Conservation (phyloP, 2,329 filamentous ascomycete genomes). For the Aspergillus sp. region DNA sequence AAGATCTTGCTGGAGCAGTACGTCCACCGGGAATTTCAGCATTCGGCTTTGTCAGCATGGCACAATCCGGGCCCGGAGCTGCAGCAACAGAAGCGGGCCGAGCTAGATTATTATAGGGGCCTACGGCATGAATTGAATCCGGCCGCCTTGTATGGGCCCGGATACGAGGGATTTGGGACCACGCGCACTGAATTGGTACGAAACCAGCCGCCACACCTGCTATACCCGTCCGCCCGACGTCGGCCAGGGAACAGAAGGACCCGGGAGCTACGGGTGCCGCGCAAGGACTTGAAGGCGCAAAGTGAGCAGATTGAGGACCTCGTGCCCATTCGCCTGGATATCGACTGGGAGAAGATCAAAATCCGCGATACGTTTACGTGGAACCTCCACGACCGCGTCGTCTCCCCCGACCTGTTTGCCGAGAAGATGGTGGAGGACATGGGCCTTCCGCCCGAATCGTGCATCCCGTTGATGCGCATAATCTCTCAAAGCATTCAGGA, state of each 20-base stretch:
- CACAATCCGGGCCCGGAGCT: constrained; percentile 48
- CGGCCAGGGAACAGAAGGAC: constrained; percentile 69
- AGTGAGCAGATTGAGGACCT: constrained; percentile 86
- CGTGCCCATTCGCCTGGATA: constrained; percentile 81
- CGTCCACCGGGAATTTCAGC: constrained; percentile 53
- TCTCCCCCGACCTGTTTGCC: constrained; percentile 72
- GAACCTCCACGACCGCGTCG: constrained; percentile 87
- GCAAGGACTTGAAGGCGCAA: constrained; percentile 74
- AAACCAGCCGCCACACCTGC: constrained; percentile 54
- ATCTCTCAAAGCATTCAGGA: constrained; percentile 66
- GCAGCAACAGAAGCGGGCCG: constrained; percentile 55
- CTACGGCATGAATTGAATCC: constrained; percentile 53
- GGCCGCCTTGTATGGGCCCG: constrained; percentile 54
- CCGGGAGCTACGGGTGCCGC: constrained; percentile 60
- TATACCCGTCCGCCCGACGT: constrained; percentile 71
- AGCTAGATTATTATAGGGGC: constrained; percentile 60
- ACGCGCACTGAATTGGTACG: constrained; percentile 61
- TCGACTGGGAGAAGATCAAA: constrained; percentile 92
- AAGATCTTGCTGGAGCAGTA: constrained; percentile 54
- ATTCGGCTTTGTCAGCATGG: constrained; percentile 45
- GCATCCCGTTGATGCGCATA: constrained; percentile 50
- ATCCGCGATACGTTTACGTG: constrained; percentile 96
- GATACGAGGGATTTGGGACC: constrained; percentile 86
- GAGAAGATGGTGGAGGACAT: constrained; percentile 83
- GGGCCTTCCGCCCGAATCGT: constrained; percentile 60